Percentiles rank a stretch among this genome's conserved stretches.
phyloP scores from a whole-genome alignment of 768 basidiomycete genomes.

The Boletus rubroflammeus region DNA sequence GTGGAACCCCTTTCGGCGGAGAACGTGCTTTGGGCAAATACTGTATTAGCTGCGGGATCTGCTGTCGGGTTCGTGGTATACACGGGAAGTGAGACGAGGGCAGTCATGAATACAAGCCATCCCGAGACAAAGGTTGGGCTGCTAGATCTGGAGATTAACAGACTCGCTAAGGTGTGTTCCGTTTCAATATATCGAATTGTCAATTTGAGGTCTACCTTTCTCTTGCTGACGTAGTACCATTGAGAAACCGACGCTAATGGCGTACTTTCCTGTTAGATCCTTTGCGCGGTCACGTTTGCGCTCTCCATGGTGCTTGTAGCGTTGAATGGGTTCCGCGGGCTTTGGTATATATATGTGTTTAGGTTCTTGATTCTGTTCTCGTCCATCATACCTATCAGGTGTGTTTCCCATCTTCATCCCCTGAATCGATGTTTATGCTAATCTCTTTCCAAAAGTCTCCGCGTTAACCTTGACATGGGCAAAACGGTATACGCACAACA shows the following conservation, averaged over 20 bases:
- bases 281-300: constrained; percentile 91
- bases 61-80: constrained; percentile 93
- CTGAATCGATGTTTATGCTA: neutral
- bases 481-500: constrained; percentile 97
- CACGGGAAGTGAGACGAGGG: constrained; percentile 91
- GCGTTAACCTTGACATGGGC: constrained; percentile 99
- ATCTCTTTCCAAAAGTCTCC: constrained; percentile 52
- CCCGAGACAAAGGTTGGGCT: constrained; percentile 93
- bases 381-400: constrained; percentile 99
- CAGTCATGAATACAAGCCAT: constrained; percentile 98
- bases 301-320: constrained; percentile 91
- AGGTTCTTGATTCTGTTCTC: constrained; percentile 97
- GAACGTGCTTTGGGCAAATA: constrained; percentile 96
- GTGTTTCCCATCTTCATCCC: constrained; percentile 22
- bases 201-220: neutral
- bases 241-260: neutral
- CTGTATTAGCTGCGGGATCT: constrained; percentile 91
- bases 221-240: neutral
- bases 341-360: constrained; percentile 95
- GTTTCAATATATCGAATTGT: neutral
- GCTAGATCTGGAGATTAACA: constrained; percentile 92
- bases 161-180: constrained; percentile 78
- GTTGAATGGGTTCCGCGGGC: constrained; percentile 91
- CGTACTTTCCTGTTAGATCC: constrained; percentile 52
- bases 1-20: constrained; percentile 91